Conservation (phyloP, 768 basidiomycete genomes). For the Antrodiella citrinella region DNA sequence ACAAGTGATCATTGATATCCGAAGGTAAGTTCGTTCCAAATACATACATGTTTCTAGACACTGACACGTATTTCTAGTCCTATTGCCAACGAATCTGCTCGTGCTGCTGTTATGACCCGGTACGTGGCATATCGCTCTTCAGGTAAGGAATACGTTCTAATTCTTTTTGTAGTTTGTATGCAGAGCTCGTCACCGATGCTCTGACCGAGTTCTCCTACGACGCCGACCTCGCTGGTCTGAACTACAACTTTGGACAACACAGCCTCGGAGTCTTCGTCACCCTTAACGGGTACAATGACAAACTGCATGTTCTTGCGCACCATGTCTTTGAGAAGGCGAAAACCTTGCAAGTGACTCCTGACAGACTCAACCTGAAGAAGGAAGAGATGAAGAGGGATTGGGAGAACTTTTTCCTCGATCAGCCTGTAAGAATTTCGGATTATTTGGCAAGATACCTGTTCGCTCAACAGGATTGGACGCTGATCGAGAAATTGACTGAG, state of each 20-base stretch:
- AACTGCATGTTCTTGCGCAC: slow-evolving; percentile 64
- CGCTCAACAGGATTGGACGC: slow-evolving; percentile 64
- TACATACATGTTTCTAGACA: background rate
- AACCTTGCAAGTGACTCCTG: slow-evolving; percentile 52
- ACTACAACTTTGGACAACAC: slow-evolving; percentile 58
- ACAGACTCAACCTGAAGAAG: slow-evolving; percentile 73
- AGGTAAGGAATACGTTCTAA: too few relatives aligned
- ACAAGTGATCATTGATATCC: slow-evolving; percentile 62
- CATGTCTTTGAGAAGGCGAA: slow-evolving; percentile 66
- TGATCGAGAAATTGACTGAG: slow-evolving; percentile 69
- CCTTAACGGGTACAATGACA: slow-evolving; percentile 88
- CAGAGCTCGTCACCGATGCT: slow-evolving; percentile 81
- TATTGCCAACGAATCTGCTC: slow-evolving; percentile 51
- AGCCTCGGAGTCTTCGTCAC: slow-evolving; percentile 60
- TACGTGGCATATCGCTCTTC: slow-evolving; percentile 21
- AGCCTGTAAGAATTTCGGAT: slow-evolving; percentile 74
- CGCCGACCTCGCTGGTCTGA: slow-evolving; percentile 84
- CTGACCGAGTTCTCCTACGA: slow-evolving; percentile 89
- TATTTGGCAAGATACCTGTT: slow-evolving; percentile 69
- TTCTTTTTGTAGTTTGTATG: slow-evolving; percentile 48
- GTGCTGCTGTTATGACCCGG: slow-evolving; percentile 68
- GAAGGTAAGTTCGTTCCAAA: slow-evolving; percentile 49
- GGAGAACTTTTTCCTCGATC: slow-evolving; percentile 82
- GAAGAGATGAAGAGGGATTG: slow-evolving; percentile 77
- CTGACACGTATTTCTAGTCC: slow-evolving; percentile 32